Evolutionary conservation across 176 grass and related monocot genomes (phyloP).

Genomic region (Oryza meyeriana): DNA sequence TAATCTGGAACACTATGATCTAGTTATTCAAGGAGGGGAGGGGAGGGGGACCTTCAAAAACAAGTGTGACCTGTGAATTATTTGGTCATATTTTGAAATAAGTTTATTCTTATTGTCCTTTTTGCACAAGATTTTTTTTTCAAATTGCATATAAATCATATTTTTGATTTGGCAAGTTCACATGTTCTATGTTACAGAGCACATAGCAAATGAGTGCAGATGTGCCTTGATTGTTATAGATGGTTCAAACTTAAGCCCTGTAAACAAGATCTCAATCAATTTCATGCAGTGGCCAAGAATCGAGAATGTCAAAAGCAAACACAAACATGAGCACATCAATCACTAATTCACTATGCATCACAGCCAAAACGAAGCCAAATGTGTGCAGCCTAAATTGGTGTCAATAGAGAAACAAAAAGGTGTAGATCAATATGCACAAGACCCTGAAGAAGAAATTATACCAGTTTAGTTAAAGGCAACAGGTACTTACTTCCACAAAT

Average conservation of each 20-base stretch:
- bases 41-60: not conserved
- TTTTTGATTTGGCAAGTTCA: not conserved
- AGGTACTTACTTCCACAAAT: constrained; percentile 86
- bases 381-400: not conserved
- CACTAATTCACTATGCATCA: not conserved
- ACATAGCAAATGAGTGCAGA: not conserved
- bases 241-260: not conserved
- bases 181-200: not conserved
- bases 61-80: not conserved
- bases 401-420: not conserved
- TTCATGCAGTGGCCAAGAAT: not conserved
- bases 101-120: not conserved
- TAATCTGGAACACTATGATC: not conserved
- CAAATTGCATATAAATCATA: not conserved
- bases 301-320: not conserved
- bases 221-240: not conserved
- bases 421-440: constrained; percentile 24
- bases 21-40: not conserved
- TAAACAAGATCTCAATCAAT: constrained; percentile 9
- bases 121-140: not conserved
- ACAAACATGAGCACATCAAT: not conserved
- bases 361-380: not conserved
- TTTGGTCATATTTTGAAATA: not conserved
- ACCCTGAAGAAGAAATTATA: not conserved
- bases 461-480: not conserved